A percentile compares a stretch with the other conserved stretches of the same genome.
phyloP scores from a whole-genome alignment of 129 eudicot species.

The Helichrysum umbraculigerum region DNA sequence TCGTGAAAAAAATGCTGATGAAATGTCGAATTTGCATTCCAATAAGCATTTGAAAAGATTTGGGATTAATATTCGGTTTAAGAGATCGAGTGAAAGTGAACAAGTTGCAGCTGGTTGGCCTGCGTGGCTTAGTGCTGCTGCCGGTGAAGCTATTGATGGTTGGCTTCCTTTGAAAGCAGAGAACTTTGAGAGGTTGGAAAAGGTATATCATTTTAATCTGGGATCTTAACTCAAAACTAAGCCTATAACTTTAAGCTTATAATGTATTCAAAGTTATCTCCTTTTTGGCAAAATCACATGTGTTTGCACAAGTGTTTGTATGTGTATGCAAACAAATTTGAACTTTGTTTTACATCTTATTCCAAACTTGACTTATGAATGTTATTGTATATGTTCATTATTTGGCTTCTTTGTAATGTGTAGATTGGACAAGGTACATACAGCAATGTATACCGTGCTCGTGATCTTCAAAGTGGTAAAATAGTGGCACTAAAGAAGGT shows the following conservation, averaged over 20 bases:
- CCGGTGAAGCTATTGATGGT: constrained; percentile 74
- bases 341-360: no score
- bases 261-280: not conserved
- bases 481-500: constrained; percentile 77
- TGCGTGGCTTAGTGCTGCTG: constrained; percentile 64
- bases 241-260: not conserved
- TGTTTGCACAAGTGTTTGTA: not conserved
- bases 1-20: not conserved
- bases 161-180: constrained; percentile 72
- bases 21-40: not conserved
- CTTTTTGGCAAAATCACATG: not conserved
- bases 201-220: constrained; percentile 35
- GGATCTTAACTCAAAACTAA: not conserved
- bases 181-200: constrained; percentile 59
- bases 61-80: constrained; percentile 37
- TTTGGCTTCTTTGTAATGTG: constrained; percentile 5
- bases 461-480: constrained; percentile 58
- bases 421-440: constrained; percentile 89
- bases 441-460: constrained; percentile 75
- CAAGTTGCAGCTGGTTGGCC: constrained; percentile 80
- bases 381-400: not conserved
- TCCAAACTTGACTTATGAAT: no score
- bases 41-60: constrained; percentile 25
- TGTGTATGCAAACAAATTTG: no score
- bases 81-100: constrained; percentile 45